Evolutionary conservation across 129 eudicot genomes (phyloP).

Genomic region (Cynara cardunculus): DNA sequence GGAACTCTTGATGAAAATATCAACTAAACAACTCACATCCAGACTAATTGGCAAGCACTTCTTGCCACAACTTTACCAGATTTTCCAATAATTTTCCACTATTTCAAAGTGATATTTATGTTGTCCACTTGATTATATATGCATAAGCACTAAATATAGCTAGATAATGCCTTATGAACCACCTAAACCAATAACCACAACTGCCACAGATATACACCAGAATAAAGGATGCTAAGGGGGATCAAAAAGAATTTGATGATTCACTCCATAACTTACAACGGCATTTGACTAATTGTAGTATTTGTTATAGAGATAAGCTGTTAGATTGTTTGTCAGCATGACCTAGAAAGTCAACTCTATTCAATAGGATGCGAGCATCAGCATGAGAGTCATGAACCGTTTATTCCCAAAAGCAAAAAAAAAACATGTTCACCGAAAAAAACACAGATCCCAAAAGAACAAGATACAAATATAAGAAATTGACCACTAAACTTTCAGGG

Average conservation of each 20-base stretch:
- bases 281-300: background rate
- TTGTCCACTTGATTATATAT: background rate
- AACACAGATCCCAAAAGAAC: background rate
- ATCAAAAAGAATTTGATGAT: background rate
- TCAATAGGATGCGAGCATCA: background rate
- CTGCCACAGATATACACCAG: background rate
- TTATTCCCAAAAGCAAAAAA: background rate
- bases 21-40: slow-evolving; percentile 10
- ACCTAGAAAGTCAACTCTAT: background rate
- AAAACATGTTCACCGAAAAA: background rate
- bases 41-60: background rate
- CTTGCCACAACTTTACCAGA: background rate
- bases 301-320: background rate
- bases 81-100: background rate
- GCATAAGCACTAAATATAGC: background rate
- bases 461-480: background rate
- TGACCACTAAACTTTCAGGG: background rate
- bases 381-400: background rate
- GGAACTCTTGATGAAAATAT: background rate
- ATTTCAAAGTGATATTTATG: background rate
- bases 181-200: background rate
- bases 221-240: background rate
- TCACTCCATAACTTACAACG: background rate
- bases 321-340: background rate
- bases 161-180: background rate